Evolutionary conservation across 345 rosid genomes (phyloP).

Genomic region (Sonneratia alba): DNA sequence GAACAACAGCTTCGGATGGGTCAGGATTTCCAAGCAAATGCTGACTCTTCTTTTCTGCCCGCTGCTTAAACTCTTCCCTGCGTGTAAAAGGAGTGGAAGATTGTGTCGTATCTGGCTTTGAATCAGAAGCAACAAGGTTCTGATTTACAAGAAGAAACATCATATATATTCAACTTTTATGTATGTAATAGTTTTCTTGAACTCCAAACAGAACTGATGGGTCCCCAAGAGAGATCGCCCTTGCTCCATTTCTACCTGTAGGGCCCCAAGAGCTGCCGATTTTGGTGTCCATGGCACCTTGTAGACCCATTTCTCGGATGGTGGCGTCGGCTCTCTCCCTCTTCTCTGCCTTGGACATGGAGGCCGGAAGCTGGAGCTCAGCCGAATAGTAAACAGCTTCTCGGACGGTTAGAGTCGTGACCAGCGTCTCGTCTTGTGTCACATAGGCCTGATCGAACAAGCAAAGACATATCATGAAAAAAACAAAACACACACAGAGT

Average conservation of each 20-base stretch:
- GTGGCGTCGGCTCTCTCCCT: constrained; percentile 3
- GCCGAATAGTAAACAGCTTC: constrained; percentile 5
- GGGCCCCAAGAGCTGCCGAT: constrained; percentile 2
- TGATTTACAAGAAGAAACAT: too few relatives aligned
- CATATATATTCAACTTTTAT: too few relatives aligned
- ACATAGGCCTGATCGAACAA: constrained; percentile 4
- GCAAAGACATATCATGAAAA: too few relatives aligned
- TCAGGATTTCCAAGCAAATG: constrained; percentile 42
- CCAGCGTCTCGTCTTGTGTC: neutral
- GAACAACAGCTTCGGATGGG: constrained; percentile 35
- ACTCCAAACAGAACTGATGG: too few relatives aligned
- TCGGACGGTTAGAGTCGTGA: neutral
- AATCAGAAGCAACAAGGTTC: too few relatives aligned
- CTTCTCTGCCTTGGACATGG: neutral
- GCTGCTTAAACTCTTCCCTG: neutral
- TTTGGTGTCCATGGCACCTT: neutral
- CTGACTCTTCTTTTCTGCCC: constrained; percentile 5
- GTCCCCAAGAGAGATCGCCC: too few relatives aligned
- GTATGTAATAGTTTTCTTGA: too few relatives aligned
- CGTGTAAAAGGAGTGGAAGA: neutral
- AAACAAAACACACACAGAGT: too few relatives aligned
- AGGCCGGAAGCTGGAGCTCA: neutral
- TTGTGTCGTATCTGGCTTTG: too few relatives aligned
- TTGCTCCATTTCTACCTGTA: neutral
- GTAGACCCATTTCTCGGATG: constrained; percentile 4